Base-by-base conservation (phyloP, 441 rosid species). In the Pelargonium cotyledonis region DNA sequence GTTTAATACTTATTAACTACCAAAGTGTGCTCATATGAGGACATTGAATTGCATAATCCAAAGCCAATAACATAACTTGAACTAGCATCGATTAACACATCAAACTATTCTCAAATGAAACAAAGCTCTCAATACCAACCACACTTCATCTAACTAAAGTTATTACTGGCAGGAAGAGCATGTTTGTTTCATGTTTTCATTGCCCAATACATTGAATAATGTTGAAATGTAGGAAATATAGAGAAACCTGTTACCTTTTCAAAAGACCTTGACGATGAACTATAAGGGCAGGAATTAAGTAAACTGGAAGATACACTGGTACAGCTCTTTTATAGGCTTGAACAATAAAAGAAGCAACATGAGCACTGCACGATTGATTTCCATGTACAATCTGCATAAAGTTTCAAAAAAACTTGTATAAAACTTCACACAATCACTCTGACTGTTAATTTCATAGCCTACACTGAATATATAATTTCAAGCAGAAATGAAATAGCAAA, bases 221-320 rank as follows among this genome's bases (percentile, higher is more conserved):
- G 31, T 2, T 26, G 2, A 26, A 26, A 26, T 26, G 1, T 26
- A 26, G 31, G 38, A 55, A 6, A 51, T 15, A 10, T 9, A 44
- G 62, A 29, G 53, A 63, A 64, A 21, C 31, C 16, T 9, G 7
- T 65, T 82, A 92, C 98, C 93, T 88, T 86, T 88, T 83, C 46
- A 75, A 67, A 60, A 93, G 95, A 72, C 81, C 97, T 73, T 84
- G 81, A 31, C 98, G 97, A 80, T 93, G 98, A 73, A 93, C 97
- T 75, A 91, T 89, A 55, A 94, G 76, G 49, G 98, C 96, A 64
- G 98, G 98, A 72, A 94, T 71, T 73, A 94, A 76, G 84, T 94
- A 94, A 11, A 89, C 93, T 43, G 97, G 98, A 66, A 94, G 85
- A 79, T 94, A 91, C 8, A 94, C 93, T 2, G 96, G 97, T 47